Evolutionary conservation across 2,329 filamentous ascomycete genomes (phyloP).

Genomic region (Aspergillus pseudotamarii): DNA sequence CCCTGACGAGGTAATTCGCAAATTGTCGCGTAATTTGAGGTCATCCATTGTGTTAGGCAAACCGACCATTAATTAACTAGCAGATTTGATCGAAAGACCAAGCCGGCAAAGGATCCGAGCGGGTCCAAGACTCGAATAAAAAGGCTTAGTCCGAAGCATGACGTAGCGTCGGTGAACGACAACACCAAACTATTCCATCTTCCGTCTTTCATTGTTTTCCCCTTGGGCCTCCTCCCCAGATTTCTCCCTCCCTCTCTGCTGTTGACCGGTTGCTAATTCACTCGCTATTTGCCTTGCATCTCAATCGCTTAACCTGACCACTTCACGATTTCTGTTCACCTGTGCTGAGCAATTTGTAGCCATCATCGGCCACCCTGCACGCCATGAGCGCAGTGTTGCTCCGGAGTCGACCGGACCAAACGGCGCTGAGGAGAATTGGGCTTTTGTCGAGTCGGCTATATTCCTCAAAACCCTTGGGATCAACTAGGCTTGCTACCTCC

Average conservation of each 20-base stretch:
- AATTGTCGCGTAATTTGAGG: not conserved
- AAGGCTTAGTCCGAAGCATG: constrained; percentile 9
- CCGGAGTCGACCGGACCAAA: constrained; percentile 32
- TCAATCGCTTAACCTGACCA: not conserved
- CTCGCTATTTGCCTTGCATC: not conserved
- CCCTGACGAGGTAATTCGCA: not conserved
- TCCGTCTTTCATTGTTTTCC: not conserved
- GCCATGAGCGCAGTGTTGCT: constrained; percentile 37
- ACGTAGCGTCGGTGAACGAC: constrained; percentile 8
- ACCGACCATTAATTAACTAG: no score
- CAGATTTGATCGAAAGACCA: not conserved
- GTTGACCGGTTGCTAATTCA: not conserved
- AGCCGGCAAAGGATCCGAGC: constrained; percentile 11
- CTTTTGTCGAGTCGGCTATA: constrained; percentile 25
- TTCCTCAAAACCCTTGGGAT: constrained; percentile 15
- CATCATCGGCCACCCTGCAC: constrained; percentile 2
- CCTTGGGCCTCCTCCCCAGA: not conserved
- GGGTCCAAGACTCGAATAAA: constrained; percentile 2
- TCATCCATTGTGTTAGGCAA: not conserved
- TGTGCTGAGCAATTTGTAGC: not conserved
- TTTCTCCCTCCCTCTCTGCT: not conserved
- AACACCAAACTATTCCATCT: not conserved
- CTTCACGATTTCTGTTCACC: not conserved
- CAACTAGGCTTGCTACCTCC: constrained; percentile 16
- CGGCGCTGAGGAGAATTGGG: constrained; percentile 31